Base-by-base conservation (phyloP, 768 basidiomycete species). In the Boletus pseudo-olivaceus region DNA sequence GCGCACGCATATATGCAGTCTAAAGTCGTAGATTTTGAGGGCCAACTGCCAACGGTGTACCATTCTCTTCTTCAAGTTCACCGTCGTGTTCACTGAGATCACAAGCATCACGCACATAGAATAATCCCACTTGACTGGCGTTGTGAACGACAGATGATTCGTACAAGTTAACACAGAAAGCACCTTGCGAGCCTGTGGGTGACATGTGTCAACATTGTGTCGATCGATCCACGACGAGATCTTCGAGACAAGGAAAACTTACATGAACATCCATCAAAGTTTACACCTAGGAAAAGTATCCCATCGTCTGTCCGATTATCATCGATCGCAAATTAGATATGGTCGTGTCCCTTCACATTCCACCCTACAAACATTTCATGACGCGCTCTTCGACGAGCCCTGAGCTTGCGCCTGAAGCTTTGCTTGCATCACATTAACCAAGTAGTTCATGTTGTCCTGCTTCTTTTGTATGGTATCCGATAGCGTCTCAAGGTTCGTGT, bases 401-500 rank as follows among this genome's bases (percentile, higher is more conserved):
- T 61, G 61, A 3, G 39, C 42, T 46, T 66, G 64, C 34, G 44
- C 40, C 49, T 75, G 73, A 54, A 84, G 59, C 66, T 83, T 85
- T 60, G 74, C 69, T 70, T 95, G 90, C 73, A 95, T 80, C 35
- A 93, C 76, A 60, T 79, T 81, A 27, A 88, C 67, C 48, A 96
- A 69, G 63, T 82, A 84, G 65, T 81, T 86, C 75, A 91, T 78
- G 70, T 93, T 93, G 38, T 96, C 93, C 71, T 92, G 84, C 75
- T 97, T 98, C 75, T 87, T 88, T 68, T 85, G 79, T 61, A 98
- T 90, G 33, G 93, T 91, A 42, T 87, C 88, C 69, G 98, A 93
- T 43, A 99, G 75, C 23, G 82, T 81, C 35, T 95, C 92, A 37
- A 96, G 79, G 66, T 96, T 98, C 23, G 77, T 77, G 46, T 82